A percentile compares a stretch with the other conserved stretches of the same genome.
Evolutionary conservation across 345 rosid genomes (phyloP).

Genomic region (Populus pruinosa): DNA sequence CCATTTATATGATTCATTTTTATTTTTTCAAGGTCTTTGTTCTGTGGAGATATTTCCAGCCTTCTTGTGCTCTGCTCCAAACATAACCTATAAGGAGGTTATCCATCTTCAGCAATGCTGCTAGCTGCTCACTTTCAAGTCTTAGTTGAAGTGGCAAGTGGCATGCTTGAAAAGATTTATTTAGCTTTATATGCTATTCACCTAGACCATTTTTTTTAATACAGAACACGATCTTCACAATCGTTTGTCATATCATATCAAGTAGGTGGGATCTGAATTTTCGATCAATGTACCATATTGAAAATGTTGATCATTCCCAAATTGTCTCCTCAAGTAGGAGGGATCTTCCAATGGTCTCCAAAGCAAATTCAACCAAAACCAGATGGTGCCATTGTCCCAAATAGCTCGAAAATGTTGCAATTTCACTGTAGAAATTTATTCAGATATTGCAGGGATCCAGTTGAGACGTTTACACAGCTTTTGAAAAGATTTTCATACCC

Average conservation of each 20-base stretch:
- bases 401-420: too few species aligned
- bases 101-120: not conserved
- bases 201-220: not conserved
- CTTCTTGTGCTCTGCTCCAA: conserved; percentile 7
- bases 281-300: conserved; percentile 1
- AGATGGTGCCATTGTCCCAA: not conserved
- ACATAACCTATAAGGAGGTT: not conserved
- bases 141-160: not conserved
- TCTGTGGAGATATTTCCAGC: not conserved
- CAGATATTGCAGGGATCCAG: too few species aligned
- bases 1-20: conserved; percentile 12
- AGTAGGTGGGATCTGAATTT: not conserved
- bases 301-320: not conserved
- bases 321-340: not conserved
- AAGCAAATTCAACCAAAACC: not conserved
- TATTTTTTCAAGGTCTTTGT: not conserved
- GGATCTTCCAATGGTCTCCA: too few species aligned
- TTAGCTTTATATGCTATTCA: not conserved
- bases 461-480: too few species aligned
- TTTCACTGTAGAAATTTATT: too few species aligned
- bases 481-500: too few species aligned
- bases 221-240: not conserved
- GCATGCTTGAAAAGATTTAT: not conserved
- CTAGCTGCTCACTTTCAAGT: not conserved
- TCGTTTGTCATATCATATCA: not conserved